A percentile compares a stretch with the other conserved stretches of the same genome.
phyloP scores from a whole-genome alignment of 345 rosid species.

The Eucalyptus cladocalyx region DNA sequence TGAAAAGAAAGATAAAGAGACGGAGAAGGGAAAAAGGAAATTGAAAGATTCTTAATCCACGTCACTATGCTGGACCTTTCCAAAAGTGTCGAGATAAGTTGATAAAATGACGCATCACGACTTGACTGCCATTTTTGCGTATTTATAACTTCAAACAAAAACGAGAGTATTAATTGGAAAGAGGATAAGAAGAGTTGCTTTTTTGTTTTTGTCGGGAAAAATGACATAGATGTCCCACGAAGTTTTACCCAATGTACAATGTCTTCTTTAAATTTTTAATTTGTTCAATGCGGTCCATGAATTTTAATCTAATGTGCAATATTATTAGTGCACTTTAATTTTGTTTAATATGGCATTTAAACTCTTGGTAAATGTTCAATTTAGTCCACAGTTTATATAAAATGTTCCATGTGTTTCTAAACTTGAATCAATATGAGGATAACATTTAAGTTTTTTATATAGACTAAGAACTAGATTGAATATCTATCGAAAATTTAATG shows the following conservation, averaged over 20 bases:
- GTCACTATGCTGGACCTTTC: background rate
- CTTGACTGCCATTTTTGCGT: background rate
- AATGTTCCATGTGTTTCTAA: background rate
- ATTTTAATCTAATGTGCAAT: rapidly evolving
- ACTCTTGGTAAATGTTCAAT: background rate
- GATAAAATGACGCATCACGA: background rate
- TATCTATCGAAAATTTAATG: background rate
- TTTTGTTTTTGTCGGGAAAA: no score
- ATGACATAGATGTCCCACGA: rapidly evolving
- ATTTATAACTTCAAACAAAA: background rate
- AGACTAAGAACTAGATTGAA: rapidly evolving
- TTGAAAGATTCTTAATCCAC: background rate
- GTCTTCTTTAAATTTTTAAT: rapidly evolving
- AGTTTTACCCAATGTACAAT: rapidly evolving
- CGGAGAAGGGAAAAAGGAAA: background rate
- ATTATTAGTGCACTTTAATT: rapidly evolving
- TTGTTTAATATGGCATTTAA: background rate
- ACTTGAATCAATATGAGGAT: background rate
- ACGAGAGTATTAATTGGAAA: background rate
- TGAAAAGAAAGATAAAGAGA: background rate
- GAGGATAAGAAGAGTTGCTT: background rate
- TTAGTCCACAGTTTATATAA: rapidly evolving
- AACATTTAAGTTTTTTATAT: background rate
- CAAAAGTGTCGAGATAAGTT: background rate
- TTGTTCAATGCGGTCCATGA: rapidly evolving